A percentile compares a stretch with the other conserved stretches of the same genome.
These are phyloP conservation scores for Fonsecaea monophora DNA, from an alignment of 2,329 filamentous ascomycete species.

Conservation along the genomic window DNA sequence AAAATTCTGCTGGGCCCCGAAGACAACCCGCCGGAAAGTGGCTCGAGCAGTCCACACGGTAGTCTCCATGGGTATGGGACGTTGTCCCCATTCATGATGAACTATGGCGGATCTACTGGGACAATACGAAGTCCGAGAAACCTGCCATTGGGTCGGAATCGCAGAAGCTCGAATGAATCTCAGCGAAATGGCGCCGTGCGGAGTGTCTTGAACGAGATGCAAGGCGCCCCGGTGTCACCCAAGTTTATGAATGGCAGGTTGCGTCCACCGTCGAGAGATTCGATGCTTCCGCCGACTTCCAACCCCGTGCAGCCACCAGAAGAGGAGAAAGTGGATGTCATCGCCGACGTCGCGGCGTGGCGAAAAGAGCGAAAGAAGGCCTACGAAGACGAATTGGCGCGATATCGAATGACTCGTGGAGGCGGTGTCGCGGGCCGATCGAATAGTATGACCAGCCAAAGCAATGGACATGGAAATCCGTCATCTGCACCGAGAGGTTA, in stretches of 20 bases:
- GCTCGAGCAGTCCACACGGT: conserved; percentile 29
- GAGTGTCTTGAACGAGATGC: conserved; percentile 21
- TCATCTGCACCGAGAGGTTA: conserved; percentile 29
- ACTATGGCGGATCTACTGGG: conserved; percentile 23
- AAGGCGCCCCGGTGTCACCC: conserved; percentile 22
- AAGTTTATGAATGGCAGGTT: conserved; percentile 26
- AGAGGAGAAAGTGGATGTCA: conserved; percentile 52
- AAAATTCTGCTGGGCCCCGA: conserved; percentile 50
- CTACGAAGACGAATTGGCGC: conserved; percentile 48
- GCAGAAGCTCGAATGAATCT: conserved; percentile 36
- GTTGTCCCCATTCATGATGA: conserved; percentile 30
- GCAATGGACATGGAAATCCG: conserved; percentile 3
- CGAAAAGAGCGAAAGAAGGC: conserved; percentile 59
- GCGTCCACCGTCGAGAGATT: conserved; percentile 17
- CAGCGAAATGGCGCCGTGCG: conserved; percentile 25
- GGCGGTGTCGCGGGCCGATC: conserved; percentile 9
- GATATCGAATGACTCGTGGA: conserved; percentile 21
- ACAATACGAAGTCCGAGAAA: conserved; percentile 36
- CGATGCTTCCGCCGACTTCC: conserved; percentile 23
- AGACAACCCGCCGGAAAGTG: conserved; percentile 40
- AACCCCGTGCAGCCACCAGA: conserved; percentile 27
- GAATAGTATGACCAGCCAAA: conserved; percentile 11
- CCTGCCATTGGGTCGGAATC: conserved; percentile 38
- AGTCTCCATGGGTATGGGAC: conserved; percentile 26
- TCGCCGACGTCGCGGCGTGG: conserved; percentile 62